Evolutionary conservation across 179 eudicot species (phyloP).

Genomic region (Drosera spatulata): DNA sequence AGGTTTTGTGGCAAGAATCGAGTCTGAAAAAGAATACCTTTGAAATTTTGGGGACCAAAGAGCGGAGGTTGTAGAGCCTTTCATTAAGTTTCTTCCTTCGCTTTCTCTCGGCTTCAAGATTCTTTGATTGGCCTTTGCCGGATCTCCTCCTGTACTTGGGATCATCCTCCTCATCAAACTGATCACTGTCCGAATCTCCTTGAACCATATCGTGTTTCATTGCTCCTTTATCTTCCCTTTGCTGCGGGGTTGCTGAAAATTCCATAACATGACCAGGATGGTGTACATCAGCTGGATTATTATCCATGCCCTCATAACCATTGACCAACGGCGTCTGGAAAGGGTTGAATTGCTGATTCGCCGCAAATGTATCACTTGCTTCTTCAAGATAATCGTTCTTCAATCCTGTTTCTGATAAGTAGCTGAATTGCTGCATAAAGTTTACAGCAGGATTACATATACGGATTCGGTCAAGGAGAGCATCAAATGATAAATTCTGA

Average conservation of each 20-base stretch:
- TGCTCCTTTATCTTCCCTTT: slow-evolving; percentile 25
- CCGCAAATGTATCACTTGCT: slow-evolving; percentile 20
- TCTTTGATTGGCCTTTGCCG: slow-evolving; percentile 56
- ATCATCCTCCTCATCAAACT: slow-evolving; percentile 62
- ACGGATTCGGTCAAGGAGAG: slow-evolving; percentile 19
- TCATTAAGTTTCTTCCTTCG: slow-evolving; percentile 90
- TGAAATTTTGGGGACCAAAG: slow-evolving; percentile 84
- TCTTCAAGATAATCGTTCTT: slow-evolving; percentile 29
- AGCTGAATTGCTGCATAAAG: slow-evolving; percentile 32
- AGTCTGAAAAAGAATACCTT: slow-evolving; percentile 38
- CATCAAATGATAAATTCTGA: slow-evolving; percentile 19
- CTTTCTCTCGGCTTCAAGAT: slow-evolving; percentile 80
- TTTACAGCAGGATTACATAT: slow-evolving; percentile 27
- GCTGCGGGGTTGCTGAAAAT: slow-evolving; percentile 19
- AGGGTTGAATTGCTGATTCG: slow-evolving; percentile 11
- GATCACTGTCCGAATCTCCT: slow-evolving; percentile 74
- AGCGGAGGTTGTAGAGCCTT: slow-evolving; percentile 64
- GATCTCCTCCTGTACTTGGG: slow-evolving; percentile 45
- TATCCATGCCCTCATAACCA: slow-evolving; percentile 29
- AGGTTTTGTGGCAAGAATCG: neutral
- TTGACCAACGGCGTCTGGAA: slow-evolving; percentile 26
- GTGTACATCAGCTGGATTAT: slow-evolving; percentile 6
- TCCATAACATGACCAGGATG: slow-evolving; percentile 18
- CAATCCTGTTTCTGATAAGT: slow-evolving; percentile 13
- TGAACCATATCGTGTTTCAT: slow-evolving; percentile 27